Evolutionary conservation across 805 yeast species (phyloP).

Genomic region (Kuraishia cidri): DNA sequence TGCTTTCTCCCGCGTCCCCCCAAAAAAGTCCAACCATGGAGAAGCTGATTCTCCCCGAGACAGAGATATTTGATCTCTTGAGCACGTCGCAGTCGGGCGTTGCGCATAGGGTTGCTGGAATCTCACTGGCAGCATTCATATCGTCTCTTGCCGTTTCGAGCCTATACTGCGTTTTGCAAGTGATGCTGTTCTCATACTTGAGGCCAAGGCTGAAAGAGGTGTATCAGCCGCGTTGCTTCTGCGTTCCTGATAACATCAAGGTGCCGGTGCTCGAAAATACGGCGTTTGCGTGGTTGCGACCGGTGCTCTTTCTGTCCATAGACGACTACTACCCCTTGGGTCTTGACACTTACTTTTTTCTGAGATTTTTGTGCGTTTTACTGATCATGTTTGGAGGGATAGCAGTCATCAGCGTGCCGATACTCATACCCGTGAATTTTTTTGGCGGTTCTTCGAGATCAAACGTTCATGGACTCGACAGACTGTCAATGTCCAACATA

Average conservation of each 20-base stretch:
- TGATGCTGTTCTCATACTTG: slow-evolving; percentile 27
- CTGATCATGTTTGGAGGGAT: slow-evolving; percentile 39
- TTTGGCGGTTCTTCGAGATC: slow-evolving; percentile 21
- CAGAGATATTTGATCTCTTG: slow-evolving; percentile 24
- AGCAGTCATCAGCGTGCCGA: slow-evolving; percentile 45
- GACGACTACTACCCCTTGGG: slow-evolving; percentile 44
- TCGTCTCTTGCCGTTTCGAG: slow-evolving; percentile 48
- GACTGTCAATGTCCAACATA: slow-evolving; percentile 63
- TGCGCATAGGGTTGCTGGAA: slow-evolving; percentile 51
- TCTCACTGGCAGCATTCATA: slow-evolving; percentile 44
- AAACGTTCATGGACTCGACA: slow-evolving; percentile 45
- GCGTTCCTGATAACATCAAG: slow-evolving; percentile 29
- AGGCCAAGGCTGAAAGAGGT: slow-evolving; percentile 25
- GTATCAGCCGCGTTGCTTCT: slow-evolving; percentile 47
- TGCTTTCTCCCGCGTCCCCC: too few species aligned
- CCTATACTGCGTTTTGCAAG: slow-evolving; percentile 43
- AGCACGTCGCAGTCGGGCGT: slow-evolving; percentile 47
- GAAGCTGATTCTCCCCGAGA: slow-evolving; percentile 1
- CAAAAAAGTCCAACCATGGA: too few species aligned
- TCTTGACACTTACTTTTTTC: slow-evolving; percentile 65
- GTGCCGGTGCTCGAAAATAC: slow-evolving; percentile 29
- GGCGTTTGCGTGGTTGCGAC: slow-evolving; percentile 48
- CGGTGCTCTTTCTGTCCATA: slow-evolving; percentile 27
- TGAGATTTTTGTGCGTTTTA: slow-evolving; percentile 49
- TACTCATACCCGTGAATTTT: slow-evolving; percentile 57